Conservation (phyloP, 306 rosid species). For the Corylus avellana region DNA sequence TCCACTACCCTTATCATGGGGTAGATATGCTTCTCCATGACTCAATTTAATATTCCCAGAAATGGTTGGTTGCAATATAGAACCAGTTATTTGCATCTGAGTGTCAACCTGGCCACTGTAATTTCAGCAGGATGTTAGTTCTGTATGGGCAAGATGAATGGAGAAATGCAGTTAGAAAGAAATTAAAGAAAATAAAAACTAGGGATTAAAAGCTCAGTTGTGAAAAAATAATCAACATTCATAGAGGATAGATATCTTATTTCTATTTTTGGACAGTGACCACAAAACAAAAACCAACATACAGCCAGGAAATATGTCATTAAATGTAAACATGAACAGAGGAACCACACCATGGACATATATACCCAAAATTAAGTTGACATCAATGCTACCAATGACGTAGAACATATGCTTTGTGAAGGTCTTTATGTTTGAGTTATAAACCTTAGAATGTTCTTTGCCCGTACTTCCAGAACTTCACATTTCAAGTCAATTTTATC, state of each 20-base stretch:
- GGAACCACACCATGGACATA: not conserved
- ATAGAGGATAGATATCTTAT: not conserved
- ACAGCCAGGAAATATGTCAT: not conserved
- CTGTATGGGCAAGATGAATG: constrained; percentile 13
- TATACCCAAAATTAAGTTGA: constrained; percentile 5
- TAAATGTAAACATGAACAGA: constrained; percentile 3
- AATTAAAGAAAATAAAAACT: not conserved
- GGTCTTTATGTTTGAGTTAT: constrained; percentile 17
- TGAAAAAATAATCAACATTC: not conserved
- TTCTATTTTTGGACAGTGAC: not conserved
- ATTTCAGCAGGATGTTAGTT: constrained; percentile 25
- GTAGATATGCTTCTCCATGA: constrained; percentile 96
- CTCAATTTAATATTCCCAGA: constrained; percentile 86
- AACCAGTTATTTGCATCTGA: constrained; percentile 91
- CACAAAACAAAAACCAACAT: not conserved
- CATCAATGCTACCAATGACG: not conserved
- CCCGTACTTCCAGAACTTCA: constrained; percentile 80
- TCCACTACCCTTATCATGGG: constrained; percentile 87
- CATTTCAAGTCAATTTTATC: constrained; percentile 91
- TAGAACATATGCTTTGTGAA: not conserved
- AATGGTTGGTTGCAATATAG: constrained; percentile 83
- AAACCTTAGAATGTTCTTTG: constrained; percentile 79
- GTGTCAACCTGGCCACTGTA: constrained; percentile 95
- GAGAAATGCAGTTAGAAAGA: constrained; percentile 1
- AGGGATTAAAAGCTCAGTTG: not conserved